Evolutionary conservation across 805 yeast species (phyloP), one percentile per base, ranked within the genome.

Genomic region (Candida manassasensis): DNA sequence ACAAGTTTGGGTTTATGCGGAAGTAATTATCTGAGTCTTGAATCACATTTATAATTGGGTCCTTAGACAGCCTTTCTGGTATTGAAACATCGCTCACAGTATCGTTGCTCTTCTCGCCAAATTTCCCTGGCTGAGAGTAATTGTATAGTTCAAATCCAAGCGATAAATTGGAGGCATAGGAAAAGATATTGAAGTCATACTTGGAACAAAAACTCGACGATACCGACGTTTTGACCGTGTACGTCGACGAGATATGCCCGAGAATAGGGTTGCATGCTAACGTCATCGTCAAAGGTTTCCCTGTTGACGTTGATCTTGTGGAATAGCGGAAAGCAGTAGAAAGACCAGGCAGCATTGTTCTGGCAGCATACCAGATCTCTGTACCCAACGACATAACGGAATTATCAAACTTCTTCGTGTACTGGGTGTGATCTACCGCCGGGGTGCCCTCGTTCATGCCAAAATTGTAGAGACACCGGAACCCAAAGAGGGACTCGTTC

Each of bases 221-320:
- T 2, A 78, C 70, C 4, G 85, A 77, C 0, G 96, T 84, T 49
- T 81, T 80, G 21, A 88, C 86, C 1, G 96, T 77, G 53, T 89
- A 93, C 0, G 95, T 82, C 2, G 95, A 81, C 3, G 95, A 81
- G 2, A 93, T 60, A 45, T 88, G 89, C 2, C 98, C 98, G 53
- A 90, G 66, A 11, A 93, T 65, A 1, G 98, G 98, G 55, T 93
- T 93, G 39, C 82, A 71, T 0, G 95, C 81, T 26, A 90, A 51
- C 0, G 97, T 84, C 71, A 93, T 74, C 0, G 96, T 84, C 43
- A 89, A 61, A 0, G 98, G 98, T 43, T 86, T 83, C 3, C 94
- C 95, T 0, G 95, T 84, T 28, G 84, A 77, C 0, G 93, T 79
- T 0, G 96, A 79, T 42, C 85, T 81, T 0, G 96, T 85, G 1